These are phyloP conservation scores for Sherardia arvensis DNA, from an alignment of 257 asterid species.

Conservation along the genomic window DNA sequence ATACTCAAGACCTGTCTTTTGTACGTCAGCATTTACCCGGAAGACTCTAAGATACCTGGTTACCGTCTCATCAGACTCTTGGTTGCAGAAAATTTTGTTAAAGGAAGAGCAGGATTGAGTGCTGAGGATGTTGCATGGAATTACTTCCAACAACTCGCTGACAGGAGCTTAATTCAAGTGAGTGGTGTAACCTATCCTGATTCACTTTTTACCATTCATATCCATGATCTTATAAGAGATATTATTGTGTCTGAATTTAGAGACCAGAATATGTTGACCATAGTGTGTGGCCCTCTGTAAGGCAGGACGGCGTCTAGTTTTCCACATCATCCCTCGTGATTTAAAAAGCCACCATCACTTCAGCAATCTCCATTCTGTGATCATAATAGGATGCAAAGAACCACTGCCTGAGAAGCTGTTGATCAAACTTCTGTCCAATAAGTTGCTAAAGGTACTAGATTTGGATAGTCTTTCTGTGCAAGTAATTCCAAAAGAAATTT, in stretches of 20 bases:
- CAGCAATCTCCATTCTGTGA: not conserved
- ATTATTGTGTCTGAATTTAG: not conserved
- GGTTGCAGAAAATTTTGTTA: not conserved
- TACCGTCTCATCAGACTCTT: not conserved
- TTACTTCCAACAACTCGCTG: slow-evolving; percentile 4
- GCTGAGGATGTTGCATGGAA: not conserved
- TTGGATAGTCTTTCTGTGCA: not conserved
- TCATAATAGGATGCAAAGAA: not conserved
- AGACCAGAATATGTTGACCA: not conserved
- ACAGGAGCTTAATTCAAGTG: not conserved
- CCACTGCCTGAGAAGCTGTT: not conserved
- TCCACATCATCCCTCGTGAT: not conserved
- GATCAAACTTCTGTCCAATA: not conserved
- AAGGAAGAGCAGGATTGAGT: not conserved
- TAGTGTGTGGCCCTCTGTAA: not conserved
- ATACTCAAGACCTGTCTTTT: slow-evolving; percentile 12
- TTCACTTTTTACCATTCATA: not conserved
- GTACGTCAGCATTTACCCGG: slow-evolving; percentile 5
- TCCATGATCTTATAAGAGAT: slow-evolving; percentile 1
- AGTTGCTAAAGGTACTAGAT: not conserved
- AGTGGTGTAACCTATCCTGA: not conserved
- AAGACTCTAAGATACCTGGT: not conserved
- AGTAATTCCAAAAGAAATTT: not conserved
- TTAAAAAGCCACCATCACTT: not conserved
- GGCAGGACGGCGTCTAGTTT: not conserved